Evolutionary conservation across 257 asterid genomes (phyloP).

Genomic region (Ophiorrhiza pumila): DNA sequence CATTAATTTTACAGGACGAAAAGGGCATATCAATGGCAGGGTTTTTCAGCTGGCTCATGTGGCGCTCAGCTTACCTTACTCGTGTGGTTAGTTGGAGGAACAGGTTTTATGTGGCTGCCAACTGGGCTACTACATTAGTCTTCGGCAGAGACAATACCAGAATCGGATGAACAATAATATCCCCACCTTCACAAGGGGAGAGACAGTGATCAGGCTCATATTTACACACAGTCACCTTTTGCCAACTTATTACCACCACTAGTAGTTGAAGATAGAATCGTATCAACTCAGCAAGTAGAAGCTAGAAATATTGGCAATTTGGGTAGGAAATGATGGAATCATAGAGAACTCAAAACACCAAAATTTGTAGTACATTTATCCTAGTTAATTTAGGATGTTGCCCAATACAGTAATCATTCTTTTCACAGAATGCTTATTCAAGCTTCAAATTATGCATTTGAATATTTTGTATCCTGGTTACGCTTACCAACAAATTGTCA

Average conservation of each 20-base stretch:
- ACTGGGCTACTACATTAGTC: constrained; percentile 85
- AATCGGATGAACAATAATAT: constrained; percentile 32
- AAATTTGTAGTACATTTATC: neutral
- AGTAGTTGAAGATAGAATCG: neutral
- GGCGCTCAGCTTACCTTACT: constrained; percentile 90
- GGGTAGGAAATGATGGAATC: neutral
- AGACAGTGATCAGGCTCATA: no score
- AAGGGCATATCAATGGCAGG: constrained; percentile 73
- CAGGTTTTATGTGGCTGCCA: constrained; percentile 75
- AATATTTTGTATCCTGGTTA: neutral
- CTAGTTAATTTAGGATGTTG: neutral
- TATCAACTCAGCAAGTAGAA: neutral
- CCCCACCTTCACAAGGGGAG: neutral
- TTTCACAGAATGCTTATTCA: neutral
- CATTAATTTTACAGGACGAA: constrained; percentile 40
- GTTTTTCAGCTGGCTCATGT: constrained; percentile 66
- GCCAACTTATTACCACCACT: neutral
- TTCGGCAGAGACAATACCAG: constrained; percentile 85
- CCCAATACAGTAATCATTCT: neutral
- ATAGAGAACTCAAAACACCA: neutral
- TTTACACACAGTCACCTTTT: neutral
- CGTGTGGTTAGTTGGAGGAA: constrained; percentile 91
- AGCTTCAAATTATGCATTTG: neutral
- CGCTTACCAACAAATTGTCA: neutral
- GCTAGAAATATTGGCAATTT: neutral